phyloP scores from a whole-genome alignment of 2,329 filamentous ascomycete species.

The Talaromyces piceae region DNA sequence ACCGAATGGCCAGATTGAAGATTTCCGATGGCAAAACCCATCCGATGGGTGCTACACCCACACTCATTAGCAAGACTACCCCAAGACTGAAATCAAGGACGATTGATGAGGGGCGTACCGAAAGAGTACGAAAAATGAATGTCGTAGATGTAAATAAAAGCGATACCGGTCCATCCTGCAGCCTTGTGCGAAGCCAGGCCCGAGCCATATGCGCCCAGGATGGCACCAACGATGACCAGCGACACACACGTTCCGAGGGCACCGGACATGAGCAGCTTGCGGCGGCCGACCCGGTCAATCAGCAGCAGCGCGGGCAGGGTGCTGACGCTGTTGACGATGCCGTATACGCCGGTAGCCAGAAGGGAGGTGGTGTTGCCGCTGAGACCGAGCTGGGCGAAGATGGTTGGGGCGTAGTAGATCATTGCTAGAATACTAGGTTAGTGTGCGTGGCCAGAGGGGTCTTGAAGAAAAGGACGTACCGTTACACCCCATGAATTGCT shows the following conservation, averaged over 20 bases:
- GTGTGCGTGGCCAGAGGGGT: background rate
- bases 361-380: conserved; percentile 28
- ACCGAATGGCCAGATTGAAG: conserved; percentile 31
- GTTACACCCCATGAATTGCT: conserved; percentile 44
- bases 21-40: conserved; percentile 36
- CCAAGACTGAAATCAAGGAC: background rate
- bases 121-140: conserved; percentile 33
- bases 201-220: conserved; percentile 26
- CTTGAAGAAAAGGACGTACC: conserved; percentile 17
- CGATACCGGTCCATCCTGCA: conserved; percentile 31
- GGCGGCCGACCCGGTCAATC: conserved; percentile 28
- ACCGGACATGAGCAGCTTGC: conserved; percentile 28
- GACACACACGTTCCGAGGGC: conserved; percentile 29
- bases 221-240: conserved; percentile 28
- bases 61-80: too few species aligned
- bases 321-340: conserved; percentile 32
- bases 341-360: conserved; percentile 31
- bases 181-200: conserved; percentile 20
- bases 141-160: conserved; percentile 33
- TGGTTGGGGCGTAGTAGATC: conserved; percentile 44
- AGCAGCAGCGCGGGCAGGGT: conserved; percentile 28
- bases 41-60: conserved; percentile 25
- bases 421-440: conserved; percentile 22
- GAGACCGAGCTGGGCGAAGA: conserved; percentile 40
- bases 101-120: conserved; percentile 17